Percentiles rank a stretch among this genome's conserved stretches.
phyloP scores from a whole-genome alignment of 2,329 filamentous ascomycete species.

The Apiospora pterosperma region DNA sequence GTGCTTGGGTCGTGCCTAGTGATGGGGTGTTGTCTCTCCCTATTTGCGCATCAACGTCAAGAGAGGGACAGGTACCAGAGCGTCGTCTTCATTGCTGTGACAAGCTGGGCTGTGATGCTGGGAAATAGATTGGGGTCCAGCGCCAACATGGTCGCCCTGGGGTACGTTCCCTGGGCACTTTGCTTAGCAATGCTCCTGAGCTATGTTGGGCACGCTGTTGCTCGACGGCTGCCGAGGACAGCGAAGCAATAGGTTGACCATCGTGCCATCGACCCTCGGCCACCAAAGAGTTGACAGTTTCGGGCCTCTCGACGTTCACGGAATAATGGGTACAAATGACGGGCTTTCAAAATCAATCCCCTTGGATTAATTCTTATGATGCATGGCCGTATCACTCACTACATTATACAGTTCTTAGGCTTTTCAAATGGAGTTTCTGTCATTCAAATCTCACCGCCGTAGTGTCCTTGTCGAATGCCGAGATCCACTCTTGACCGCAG shows the following conservation, averaged over 20 bases:
- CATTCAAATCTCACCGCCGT: no score
- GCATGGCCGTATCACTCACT: background rate
- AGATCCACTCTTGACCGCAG: no score
- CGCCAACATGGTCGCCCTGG: background rate
- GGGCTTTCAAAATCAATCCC: background rate
- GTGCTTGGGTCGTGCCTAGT: background rate
- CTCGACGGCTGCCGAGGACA: background rate
- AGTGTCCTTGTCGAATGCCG: no score
- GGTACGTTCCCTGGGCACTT: background rate
- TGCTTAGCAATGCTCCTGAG: background rate
- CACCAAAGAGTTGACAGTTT: background rate
- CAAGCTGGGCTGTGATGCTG: background rate
- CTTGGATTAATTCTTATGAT: background rate
- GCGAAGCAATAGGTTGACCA: background rate
- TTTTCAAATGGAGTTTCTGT: background rate
- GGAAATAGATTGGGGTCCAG: background rate
- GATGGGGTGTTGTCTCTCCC: background rate
- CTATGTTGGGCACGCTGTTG: background rate
- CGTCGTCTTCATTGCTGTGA: background rate
- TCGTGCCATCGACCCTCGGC: background rate
- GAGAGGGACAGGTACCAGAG: background rate
- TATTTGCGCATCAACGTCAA: background rate
- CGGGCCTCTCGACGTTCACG: background rate
- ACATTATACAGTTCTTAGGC: background rate
- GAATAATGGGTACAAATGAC: background rate